phyloP scores from a whole-genome alignment of 495 filamentous ascomycete species.

The Penicillium flavigenum region DNA sequence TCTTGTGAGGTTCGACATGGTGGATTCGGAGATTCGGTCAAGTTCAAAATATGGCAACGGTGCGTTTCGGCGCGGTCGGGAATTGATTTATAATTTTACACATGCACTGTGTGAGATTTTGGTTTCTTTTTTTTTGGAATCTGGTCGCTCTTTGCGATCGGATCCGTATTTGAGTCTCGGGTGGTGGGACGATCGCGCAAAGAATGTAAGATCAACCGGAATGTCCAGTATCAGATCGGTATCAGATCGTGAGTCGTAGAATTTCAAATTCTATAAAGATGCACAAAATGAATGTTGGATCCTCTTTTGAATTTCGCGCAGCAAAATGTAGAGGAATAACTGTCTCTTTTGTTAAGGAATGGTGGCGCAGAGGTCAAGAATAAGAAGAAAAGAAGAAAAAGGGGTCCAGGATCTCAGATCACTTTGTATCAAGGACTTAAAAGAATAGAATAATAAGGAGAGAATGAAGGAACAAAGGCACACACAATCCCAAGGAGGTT shows the following conservation, averaged over 20 bases:
- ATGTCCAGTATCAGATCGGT: constrained; percentile 35
- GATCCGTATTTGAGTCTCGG: constrained; percentile 16
- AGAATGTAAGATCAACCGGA: constrained; percentile 31
- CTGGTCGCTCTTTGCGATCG: constrained; percentile 13
- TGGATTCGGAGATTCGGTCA: constrained; percentile 15
- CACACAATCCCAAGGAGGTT: constrained; percentile 15
- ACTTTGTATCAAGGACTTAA: constrained; percentile 41
- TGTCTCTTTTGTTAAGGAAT: constrained; percentile 30
- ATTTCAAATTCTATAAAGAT: constrained; percentile 10
- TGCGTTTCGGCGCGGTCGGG: neutral
- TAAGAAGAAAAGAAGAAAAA: constrained; percentile 21
- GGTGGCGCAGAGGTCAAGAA: constrained; percentile 43
- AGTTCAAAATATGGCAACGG: neutral
- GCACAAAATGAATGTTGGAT: constrained; percentile 28
- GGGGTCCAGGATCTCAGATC: constrained; percentile 46
- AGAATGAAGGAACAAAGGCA: constrained; percentile 27
- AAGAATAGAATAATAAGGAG: constrained; percentile 31
- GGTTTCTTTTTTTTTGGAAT: constrained; percentile 14
- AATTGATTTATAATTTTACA: neutral
- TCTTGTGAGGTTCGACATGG: constrained; percentile 55
- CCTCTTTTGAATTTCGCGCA: constrained; percentile 25
- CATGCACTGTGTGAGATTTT: neutral
- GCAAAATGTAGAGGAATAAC: constrained; percentile 25
- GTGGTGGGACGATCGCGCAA: constrained; percentile 39
- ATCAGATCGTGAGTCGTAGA: neutral